These are phyloP conservation scores for Calonectria leucothoes DNA, from an alignment of 2,329 filamentous ascomycete genomes.

Conservation along the genomic window DNA sequence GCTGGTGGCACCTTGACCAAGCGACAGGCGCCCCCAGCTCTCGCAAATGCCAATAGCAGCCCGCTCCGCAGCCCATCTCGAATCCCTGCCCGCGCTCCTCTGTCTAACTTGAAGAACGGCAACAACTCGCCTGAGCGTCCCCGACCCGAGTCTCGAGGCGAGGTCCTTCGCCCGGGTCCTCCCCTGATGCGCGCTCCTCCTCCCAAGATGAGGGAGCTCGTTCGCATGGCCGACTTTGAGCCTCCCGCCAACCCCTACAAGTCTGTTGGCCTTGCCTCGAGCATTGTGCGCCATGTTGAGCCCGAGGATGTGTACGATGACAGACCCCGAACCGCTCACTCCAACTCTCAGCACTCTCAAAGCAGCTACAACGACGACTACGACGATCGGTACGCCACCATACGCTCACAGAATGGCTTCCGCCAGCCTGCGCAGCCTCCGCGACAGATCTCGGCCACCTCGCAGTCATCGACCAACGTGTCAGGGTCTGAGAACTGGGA, in stretches of 20 bases:
- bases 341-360: constrained; percentile 52
- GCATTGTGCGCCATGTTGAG: constrained; percentile 70
- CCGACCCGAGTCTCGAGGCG: constrained; percentile 56
- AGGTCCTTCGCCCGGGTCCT: constrained; percentile 64
- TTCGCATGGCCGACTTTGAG: constrained; percentile 62
- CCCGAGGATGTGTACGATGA: constrained; percentile 93
- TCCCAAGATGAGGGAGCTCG: constrained; percentile 90
- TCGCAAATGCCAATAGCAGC: constrained; percentile 43
- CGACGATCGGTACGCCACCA: constrained; percentile 54
- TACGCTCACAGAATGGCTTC: constrained; percentile 53
- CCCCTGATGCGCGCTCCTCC: constrained; percentile 75
- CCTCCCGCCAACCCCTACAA: constrained; percentile 63
- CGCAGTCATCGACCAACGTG: constrained; percentile 78
- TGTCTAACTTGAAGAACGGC: constrained; percentile 76
- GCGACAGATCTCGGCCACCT: constrained; percentile 74
- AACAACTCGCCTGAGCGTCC: constrained; percentile 85
- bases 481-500: constrained; percentile 98
- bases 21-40: constrained; percentile 38
- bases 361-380: constrained; percentile 53
- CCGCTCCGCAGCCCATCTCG: constrained; percentile 57
- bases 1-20: constrained; percentile 48
- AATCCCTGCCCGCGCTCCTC: constrained; percentile 76
- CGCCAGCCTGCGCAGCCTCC: constrained; percentile 55
- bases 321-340: constrained; percentile 48
- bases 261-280: constrained; percentile 59